Evolutionary conservation across 140 eudicot species (phyloP).

Genomic region (Oenanthe javanica): DNA sequence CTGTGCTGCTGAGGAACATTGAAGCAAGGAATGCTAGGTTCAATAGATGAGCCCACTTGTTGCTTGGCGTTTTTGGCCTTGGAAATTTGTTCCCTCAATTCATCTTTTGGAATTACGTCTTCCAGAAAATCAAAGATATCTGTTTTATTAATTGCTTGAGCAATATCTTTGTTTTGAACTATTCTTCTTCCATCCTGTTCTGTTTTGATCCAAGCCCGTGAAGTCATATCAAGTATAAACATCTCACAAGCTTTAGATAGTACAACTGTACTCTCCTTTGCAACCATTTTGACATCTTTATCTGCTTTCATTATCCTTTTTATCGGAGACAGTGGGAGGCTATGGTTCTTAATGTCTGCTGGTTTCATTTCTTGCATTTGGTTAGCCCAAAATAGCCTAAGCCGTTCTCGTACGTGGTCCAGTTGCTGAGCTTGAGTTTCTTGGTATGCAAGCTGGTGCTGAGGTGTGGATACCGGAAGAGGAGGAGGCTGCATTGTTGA

Average conservation of each 20-base stretch:
- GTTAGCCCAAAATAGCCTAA: neutral
- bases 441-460: neutral
- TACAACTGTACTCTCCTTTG: neutral
- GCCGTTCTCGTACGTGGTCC: neutral
- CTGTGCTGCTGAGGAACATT: neutral
- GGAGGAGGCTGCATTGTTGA: neutral
- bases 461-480: neutral
- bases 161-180: neutral
- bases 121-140: neutral
- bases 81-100: neutral
- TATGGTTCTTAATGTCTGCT: neutral
- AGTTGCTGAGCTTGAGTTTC: neutral
- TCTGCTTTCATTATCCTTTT: neutral
- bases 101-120: neutral
- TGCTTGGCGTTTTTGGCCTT: neutral
- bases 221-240: neutral
- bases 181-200: neutral
- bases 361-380: neutral
- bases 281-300: neutral
- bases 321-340: neutral
- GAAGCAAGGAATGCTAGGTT: neutral
- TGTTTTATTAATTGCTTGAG: neutral
- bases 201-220: neutral
- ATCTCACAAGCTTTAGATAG: neutral
- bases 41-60: neutral